phyloP scores from a whole-genome alignment of 2,329 filamentous ascomycete genomes.

The Fusarium dlaminii region DNA sequence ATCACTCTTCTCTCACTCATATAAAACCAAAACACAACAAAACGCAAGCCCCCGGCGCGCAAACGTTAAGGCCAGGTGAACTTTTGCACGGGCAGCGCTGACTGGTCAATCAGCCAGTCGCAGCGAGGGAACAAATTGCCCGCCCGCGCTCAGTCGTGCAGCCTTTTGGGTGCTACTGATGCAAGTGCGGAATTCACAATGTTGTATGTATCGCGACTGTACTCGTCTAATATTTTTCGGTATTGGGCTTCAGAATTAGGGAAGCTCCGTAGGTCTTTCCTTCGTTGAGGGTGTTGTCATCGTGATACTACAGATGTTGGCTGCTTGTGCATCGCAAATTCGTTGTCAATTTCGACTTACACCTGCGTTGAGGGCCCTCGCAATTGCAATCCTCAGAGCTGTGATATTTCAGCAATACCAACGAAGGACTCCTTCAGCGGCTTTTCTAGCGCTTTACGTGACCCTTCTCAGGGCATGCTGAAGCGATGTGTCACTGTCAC shows the following conservation, averaged over 20 bases:
- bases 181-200: conserved; percentile 31
- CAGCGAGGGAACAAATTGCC: conserved; percentile 19
- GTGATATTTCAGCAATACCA: conserved; percentile 43
- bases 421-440: conserved; percentile 34
- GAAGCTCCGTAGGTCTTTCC: conserved; percentile 5
- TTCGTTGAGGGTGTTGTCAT: background rate
- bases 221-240: conserved; percentile 35
- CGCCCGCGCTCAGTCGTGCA: conserved; percentile 27
- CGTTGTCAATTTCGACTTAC: conserved; percentile 19
- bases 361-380: conserved; percentile 11
- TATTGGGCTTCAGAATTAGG: background rate
- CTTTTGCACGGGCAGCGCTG: conserved; percentile 19
- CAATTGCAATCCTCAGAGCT: conserved; percentile 22
- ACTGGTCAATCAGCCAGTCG: conserved; percentile 31
- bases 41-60: background rate
- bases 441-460: conserved; percentile 34
- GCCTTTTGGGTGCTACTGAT: conserved; percentile 36
- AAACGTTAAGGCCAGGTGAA: conserved; percentile 8
- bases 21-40: conserved; percentile 17
- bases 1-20: conserved; percentile 11
- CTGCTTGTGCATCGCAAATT: conserved; percentile 26
- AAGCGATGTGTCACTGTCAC: conserved; percentile 41
- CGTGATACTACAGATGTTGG: conserved; percentile 2
- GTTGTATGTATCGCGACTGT: conserved; percentile 32
- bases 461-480: conserved; percentile 38